Percentiles rank a stretch among this genome's conserved stretches.
Conservation (phyloP, 805 yeast species). For the Cyberlindnera samutprakarnensis region DNA sequence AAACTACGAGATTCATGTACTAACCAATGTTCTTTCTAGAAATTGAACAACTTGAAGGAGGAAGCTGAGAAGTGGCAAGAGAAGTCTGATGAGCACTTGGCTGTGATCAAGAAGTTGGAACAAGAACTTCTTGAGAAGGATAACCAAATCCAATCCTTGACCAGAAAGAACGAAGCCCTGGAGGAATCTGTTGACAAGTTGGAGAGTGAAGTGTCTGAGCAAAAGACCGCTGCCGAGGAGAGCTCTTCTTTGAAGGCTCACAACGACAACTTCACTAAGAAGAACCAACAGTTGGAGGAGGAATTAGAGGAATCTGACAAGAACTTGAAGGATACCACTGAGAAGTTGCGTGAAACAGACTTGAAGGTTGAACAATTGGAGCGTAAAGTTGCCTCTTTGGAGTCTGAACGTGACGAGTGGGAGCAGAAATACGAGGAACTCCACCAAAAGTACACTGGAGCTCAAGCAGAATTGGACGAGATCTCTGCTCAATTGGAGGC, state of each 20-base stretch:
- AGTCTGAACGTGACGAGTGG: slow-evolving; percentile 84
- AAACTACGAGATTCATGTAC: too few species aligned
- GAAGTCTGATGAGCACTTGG: slow-evolving; percentile 81
- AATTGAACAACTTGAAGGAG: slow-evolving; percentile 79
- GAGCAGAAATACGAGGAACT: slow-evolving; percentile 89
- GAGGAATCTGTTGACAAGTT: slow-evolving; percentile 73
- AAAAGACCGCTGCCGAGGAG: slow-evolving; percentile 85
- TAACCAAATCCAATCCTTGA: slow-evolving; percentile 87
- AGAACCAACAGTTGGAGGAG: slow-evolving; percentile 81
- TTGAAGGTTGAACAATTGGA: slow-evolving; percentile 94
- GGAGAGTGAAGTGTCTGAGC: slow-evolving; percentile 65
- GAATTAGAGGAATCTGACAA: slow-evolving; percentile 87
- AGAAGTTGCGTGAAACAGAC: slow-evolving; percentile 90
- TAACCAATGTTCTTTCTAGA: slow-evolving; percentile 47
- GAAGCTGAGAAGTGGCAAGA: slow-evolving; percentile 98
- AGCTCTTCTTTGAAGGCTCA: slow-evolving; percentile 81
- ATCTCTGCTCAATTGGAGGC: slow-evolving; percentile 90
- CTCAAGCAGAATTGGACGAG: slow-evolving; percentile 93
- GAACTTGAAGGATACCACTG: slow-evolving; percentile 87
- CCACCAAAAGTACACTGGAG: slow-evolving; percentile 69
- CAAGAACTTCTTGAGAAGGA: slow-evolving; percentile 90
- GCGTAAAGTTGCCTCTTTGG: slow-evolving; percentile 87
- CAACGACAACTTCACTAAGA: slow-evolving; percentile 86
- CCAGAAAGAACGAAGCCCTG: slow-evolving; percentile 83
- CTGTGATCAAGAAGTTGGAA: slow-evolving; percentile 80